Conservation (phyloP, 2,329 filamentous ascomycete species). For the Cladophialophora chaetospira region DNA sequence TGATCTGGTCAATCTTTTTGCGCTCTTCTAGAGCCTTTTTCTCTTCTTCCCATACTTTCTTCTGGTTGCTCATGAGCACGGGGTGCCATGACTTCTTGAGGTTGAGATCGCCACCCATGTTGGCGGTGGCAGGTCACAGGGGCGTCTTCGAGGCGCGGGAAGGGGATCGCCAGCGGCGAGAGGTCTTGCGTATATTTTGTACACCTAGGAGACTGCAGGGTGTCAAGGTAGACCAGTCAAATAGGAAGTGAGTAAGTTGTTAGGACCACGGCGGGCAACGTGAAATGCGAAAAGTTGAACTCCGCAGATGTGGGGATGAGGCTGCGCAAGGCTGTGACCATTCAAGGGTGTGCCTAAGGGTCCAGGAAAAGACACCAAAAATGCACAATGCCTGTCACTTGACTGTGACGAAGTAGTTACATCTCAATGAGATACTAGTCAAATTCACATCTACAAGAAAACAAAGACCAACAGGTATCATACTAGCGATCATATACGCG, state of each 20-base stretch:
- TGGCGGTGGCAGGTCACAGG: constrained; percentile 41
- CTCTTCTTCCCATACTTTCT: constrained; percentile 86
- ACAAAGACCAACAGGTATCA: too few species aligned
- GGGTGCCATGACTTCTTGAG: constrained; percentile 79
- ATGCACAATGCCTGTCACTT: too few species aligned
- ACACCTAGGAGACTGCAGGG: neutral
- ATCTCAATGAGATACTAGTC: too few species aligned
- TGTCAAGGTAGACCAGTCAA: too few species aligned
- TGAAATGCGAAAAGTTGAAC: neutral
- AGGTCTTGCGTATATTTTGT: neutral
- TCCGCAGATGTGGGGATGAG: constrained; percentile 15
- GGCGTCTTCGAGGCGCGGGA: neutral
- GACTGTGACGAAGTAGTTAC: too few species aligned
- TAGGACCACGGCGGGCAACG: too few species aligned
- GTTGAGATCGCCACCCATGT: constrained; percentile 93
- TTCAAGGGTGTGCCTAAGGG: neutral
- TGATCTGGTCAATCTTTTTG: constrained; percentile 86
- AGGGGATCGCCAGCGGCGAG: neutral
- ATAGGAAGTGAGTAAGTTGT: too few species aligned
- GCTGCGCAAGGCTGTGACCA: neutral
- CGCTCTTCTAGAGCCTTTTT: constrained; percentile 91
- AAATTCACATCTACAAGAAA: too few species aligned
- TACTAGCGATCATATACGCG: too few species aligned
- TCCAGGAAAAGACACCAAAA: too few species aligned
- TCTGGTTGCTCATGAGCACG: constrained; percentile 84